Base-by-base conservation (phyloP, 805 yeast genomes). In the Cyberlindnera samutprakarnensis region DNA sequence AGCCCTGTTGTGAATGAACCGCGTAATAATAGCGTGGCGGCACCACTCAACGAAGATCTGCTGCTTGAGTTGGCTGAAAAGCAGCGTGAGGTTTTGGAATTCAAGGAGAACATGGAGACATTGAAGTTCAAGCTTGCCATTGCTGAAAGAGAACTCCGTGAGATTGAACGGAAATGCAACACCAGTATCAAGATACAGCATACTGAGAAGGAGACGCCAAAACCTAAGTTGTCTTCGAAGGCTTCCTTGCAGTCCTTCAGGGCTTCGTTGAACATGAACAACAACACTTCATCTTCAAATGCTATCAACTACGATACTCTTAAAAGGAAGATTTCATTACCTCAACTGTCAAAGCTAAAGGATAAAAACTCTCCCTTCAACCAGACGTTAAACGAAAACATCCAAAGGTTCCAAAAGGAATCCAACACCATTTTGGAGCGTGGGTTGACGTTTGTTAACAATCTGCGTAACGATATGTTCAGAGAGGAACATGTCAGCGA, bases 31-130 rank as follows among this genome's bases (percentile, higher is more conserved):
- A 28, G 14, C 6, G n/a, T 14, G 1, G 12, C 22, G 9, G 36
- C 32, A 7, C 28, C 29, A 7, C 10, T 39, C 10, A 37, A 46
- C 17, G 46, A 44, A 10, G 30, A 38, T 5, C 12, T 68, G 13
- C 44, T 69, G 23, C 62, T 52, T 32, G 50, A 53, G 26, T 41
- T 68, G 31, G 75, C 81, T 0, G 44, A 65, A 2, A 75, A 76
- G 45, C 78, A 75, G 44, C 61, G 76, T 37, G 64, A 64, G 34
- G 63, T 75, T 7, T 39, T 62, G 13, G 78, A 73, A 30, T 47
- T 71, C 35, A 69, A 66, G 43, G 53, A 59, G n/a, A 60, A 61
- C 21, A 47, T 62, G 32, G 57, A 59, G 11, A 24, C 35, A 6
- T 42, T 59, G 20, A 56, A 59, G 37, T 46, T 49, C 18, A 62